These are phyloP conservation scores for Yamadazyma insecticola DNA, from an alignment of 805 yeast genomes.

Conservation along the genomic window DNA sequence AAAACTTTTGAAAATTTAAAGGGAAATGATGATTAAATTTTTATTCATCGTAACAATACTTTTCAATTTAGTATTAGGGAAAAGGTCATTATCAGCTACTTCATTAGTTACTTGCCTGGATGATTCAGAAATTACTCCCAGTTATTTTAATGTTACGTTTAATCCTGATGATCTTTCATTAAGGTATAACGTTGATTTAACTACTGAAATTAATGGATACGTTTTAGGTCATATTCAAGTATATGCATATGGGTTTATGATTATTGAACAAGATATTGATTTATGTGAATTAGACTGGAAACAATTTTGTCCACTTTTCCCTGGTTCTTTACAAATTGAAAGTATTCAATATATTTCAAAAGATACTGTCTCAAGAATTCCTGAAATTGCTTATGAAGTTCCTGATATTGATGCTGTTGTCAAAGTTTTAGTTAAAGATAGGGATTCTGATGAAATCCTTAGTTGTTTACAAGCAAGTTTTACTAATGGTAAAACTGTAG, in stretches of 20 bases:
- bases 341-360: slow-evolving; percentile 57
- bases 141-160: slow-evolving; percentile 69
- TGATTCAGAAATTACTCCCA: slow-evolving; percentile 66
- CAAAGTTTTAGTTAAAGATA: slow-evolving; percentile 46
- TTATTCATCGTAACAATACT: too few species aligned
- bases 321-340: slow-evolving; percentile 76
- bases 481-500: slow-evolving; percentile 73
- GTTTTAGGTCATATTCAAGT: slow-evolving; percentile 68
- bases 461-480: slow-evolving; percentile 78
- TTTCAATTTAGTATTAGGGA: too few species aligned
- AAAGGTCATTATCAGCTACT: slow-evolving; percentile 48
- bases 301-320: slow-evolving; percentile 85
- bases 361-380: slow-evolving; percentile 53
- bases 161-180: slow-evolving; percentile 68
- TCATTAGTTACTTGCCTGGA: slow-evolving; percentile 88
- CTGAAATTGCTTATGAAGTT: slow-evolving; percentile 80
- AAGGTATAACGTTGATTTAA: slow-evolving; percentile 63
- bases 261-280: slow-evolving; percentile 55
- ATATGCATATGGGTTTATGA: slow-evolving; percentile 80
- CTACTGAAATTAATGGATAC: slow-evolving; percentile 62
- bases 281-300: slow-evolving; percentile 70
- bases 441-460: slow-evolving; percentile 37
- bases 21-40: too few species aligned
- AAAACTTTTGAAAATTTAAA: too few species aligned
- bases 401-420: slow-evolving; percentile 84